These are phyloP conservation scores for Backusella australiensis DNA, from an alignment of 192 early-diverging fungal genomes.

Conservation along the genomic window DNA sequence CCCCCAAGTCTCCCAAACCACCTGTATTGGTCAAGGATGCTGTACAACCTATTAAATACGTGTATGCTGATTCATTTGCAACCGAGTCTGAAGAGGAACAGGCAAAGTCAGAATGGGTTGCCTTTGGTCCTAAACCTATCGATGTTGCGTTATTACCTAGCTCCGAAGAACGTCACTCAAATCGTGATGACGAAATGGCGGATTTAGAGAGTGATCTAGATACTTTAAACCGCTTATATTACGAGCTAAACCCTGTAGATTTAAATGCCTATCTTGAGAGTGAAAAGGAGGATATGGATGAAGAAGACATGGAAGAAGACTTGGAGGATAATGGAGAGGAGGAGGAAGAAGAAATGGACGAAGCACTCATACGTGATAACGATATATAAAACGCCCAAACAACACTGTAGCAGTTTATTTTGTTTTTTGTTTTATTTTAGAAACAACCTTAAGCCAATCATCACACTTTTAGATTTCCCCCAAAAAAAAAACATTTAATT, in stretches of 20 bases:
- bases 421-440: conserved; percentile 5
- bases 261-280: not conserved
- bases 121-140: conserved; percentile 15
- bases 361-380: not conserved
- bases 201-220: conserved; percentile 24
- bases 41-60: conserved; percentile 17
- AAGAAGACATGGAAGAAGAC: conserved; percentile 8
- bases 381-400: not conserved
- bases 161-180: conserved; percentile 17
- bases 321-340: conserved; percentile 7
- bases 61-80: not conserved
- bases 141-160: conserved; percentile 14
- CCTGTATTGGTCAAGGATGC: conserved; percentile 15
- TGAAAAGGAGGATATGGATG: not conserved
- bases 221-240: conserved; percentile 12
- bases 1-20: not conserved
- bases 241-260: conserved; percentile 12
- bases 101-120: not conserved
- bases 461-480: not conserved
- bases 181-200: conserved; percentile 22
- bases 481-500: not conserved
- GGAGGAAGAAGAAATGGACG: not conserved
- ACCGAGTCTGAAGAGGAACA: conserved; percentile 4
- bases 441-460: not conserved
- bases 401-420: not conserved